phyloP scores from a whole-genome alignment of 768 basidiomycete species.

The Crepidotus variabilis region DNA sequence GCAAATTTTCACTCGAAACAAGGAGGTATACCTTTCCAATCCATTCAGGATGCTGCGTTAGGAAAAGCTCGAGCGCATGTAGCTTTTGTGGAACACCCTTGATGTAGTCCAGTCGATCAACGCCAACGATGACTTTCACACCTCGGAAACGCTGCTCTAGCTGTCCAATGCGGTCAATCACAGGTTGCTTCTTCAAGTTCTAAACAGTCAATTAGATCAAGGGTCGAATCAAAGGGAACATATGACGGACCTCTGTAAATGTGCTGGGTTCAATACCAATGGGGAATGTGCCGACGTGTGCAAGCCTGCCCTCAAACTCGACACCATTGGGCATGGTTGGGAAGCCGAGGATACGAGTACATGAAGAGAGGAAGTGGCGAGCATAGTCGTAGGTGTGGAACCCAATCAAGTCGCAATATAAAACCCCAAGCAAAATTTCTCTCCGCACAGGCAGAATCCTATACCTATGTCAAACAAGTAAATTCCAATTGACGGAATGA shows the following conservation, averaged over 20 bases:
- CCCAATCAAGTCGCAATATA: slow-evolving; percentile 96
- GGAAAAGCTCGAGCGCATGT: slow-evolving; percentile 93
- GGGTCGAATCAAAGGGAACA: neutral
- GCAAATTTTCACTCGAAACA: neutral
- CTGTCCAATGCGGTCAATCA: slow-evolving; percentile 75
- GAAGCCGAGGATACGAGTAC: slow-evolving; percentile 91
- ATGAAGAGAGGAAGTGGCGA: slow-evolving; percentile 97
- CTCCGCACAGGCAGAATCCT: slow-evolving; percentile 96
- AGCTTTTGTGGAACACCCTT: slow-evolving; percentile 99
- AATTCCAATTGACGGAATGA: slow-evolving; percentile 7
- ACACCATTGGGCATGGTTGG: slow-evolving; percentile 98
- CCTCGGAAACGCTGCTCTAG: slow-evolving; percentile 90
- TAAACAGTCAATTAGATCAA: slow-evolving; percentile 24
- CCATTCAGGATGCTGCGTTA: slow-evolving; percentile 98
- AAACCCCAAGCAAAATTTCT: slow-evolving; percentile 93
- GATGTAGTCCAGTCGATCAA: slow-evolving; percentile 98
- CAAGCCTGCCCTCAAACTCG: slow-evolving; percentile 91
- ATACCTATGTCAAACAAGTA: slow-evolving; percentile 8
- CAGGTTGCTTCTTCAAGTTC: slow-evolving; percentile 77
- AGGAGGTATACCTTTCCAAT: slow-evolving; percentile 75
- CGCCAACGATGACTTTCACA: slow-evolving; percentile 96
- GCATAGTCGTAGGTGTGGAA: slow-evolving; percentile 99
- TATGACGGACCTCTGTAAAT: slow-evolving; percentile 68
- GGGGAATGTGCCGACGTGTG: slow-evolving; percentile 97
- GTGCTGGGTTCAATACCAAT: slow-evolving; percentile 96